Evolutionary conservation across 257 asterid genomes (phyloP).

Genomic region (Penstemon barbatus): DNA sequence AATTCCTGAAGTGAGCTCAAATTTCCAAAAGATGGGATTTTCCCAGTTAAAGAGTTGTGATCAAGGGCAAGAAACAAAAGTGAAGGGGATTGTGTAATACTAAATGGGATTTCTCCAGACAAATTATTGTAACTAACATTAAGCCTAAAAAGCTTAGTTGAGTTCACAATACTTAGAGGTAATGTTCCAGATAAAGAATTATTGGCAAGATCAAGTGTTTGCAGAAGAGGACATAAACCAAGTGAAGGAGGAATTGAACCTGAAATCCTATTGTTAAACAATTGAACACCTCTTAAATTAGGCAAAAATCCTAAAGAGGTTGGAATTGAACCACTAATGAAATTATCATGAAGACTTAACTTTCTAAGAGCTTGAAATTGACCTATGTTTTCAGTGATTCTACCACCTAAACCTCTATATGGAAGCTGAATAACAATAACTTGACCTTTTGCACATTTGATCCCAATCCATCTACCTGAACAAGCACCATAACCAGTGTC

Average conservation of each 20-base stretch:
- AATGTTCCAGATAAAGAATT: conserved; percentile 68
- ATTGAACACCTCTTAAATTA: conserved; percentile 78
- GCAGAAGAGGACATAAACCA: conserved; percentile 68
- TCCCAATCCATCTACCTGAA: conserved; percentile 86
- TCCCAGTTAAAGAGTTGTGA: conserved; percentile 56
- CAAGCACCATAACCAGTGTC: conserved; percentile 86
- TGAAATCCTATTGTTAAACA: conserved; percentile 70
- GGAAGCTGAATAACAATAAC: conserved; percentile 96
- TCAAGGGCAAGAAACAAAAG: conserved; percentile 61
- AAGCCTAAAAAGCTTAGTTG: conserved; percentile 73
- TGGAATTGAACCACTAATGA: conserved; percentile 76
- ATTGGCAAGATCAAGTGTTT: conserved; percentile 72
- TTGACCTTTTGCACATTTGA: conserved; percentile 91
- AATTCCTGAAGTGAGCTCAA: conserved; percentile 36
- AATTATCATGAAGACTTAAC: conserved; percentile 86
- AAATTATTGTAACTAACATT: conserved; percentile 66
- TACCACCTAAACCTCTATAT: conserved; percentile 81
- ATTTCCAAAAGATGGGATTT: conserved; percentile 49
- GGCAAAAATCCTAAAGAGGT: conserved; percentile 71
- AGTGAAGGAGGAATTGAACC: conserved; percentile 87
- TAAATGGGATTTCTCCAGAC: conserved; percentile 71
- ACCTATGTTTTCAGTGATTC: conserved; percentile 67
- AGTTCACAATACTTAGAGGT: conserved; percentile 56
- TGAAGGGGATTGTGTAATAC: conserved; percentile 51
- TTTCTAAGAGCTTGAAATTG: conserved; percentile 85